Conservation (phyloP, 2,329 filamentous ascomycete genomes). For the Alternaria brassicae region DNA sequence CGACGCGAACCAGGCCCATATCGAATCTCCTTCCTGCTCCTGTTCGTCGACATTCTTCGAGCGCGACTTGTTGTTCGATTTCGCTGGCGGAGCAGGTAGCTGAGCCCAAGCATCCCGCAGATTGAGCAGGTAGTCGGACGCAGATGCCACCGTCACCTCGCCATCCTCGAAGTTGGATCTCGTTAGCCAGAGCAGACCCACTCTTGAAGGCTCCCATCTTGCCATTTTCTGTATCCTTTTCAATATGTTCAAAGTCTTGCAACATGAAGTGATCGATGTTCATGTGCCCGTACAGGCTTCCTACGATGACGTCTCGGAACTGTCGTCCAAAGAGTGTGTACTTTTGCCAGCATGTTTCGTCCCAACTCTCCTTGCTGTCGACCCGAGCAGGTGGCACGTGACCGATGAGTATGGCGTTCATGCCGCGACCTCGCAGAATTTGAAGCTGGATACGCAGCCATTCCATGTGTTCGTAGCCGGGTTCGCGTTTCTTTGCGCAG, state of each 20-base stretch:
- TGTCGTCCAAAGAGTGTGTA: conserved; percentile 90
- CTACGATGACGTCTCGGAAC: conserved; percentile 87
- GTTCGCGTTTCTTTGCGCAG: conserved; percentile 78
- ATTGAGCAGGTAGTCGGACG: conserved; percentile 79
- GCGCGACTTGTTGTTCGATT: conserved; percentile 24
- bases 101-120: conserved; percentile 79
- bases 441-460: conserved; percentile 92
- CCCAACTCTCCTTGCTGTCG: conserved; percentile 85
- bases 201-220: conserved; percentile 44
- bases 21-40: conserved; percentile 24
- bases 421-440: conserved; percentile 78
- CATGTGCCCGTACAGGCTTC: conserved; percentile 90
- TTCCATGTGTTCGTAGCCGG: conserved; percentile 93
- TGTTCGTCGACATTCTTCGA: conserved; percentile 21
- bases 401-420: conserved; percentile 94
- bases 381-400: conserved; percentile 93
- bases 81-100: conserved; percentile 62
- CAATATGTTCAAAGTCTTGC: conserved; percentile 81
- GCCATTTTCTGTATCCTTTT: conserved; percentile 61
- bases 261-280: conserved; percentile 98
- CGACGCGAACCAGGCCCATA: conserved; percentile 31
- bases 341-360: conserved; percentile 98
- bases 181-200: conserved; percentile 33
- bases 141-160: conserved; percentile 70
- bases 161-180: conserved; percentile 46